Base-by-base conservation (phyloP, 805 yeast species). In the Candida ascalaphidarum region DNA sequence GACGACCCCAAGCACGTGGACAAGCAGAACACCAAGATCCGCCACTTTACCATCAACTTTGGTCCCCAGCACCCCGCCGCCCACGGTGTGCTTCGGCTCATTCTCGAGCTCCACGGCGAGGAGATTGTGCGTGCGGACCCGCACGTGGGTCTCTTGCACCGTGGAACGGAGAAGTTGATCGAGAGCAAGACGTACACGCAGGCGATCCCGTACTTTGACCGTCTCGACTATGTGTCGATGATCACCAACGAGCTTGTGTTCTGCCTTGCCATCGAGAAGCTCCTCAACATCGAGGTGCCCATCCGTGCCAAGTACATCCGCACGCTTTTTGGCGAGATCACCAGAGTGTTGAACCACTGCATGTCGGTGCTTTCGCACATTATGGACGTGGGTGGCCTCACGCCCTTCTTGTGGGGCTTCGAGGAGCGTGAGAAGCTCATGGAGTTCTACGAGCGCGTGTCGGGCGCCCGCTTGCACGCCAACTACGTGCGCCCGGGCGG, bases 1-100 rank as follows among this genome's bases (percentile, higher is more conserved):
- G 69, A 63, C 36, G 67, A 59, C 37, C 68, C 68, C 19, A 51
- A 47, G 30, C 46, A 57, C 18, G 60, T 61, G 12, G 64, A 49
- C 24, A 63, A 52, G 34, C 68, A 62, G 44, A 63, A 63, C 44
- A 50, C 65, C 29, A 63, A 81, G 53, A 77, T 83, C 49, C 76
- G 94, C 55, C 94, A 82, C 52, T 84, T 83, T 65, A 83, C 94
- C 27, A 77, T 84, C 52, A 84, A 84, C 60, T 83, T 83, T 52
- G 95, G 94, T 21, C 95, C 95, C 27, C 95, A 83, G 61, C 95
- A 83, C 64, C 95, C 95, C 14, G 95, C 95, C 37, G 94, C 94
- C 17, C 95, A 83, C 63, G 95, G 95, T 42, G 95, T 83, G 58
- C 65, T 83, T 64, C 73, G 94, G 52, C 67, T 83, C 55, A 84